Base-by-base conservation (phyloP, 805 yeast species). In the Kuraishia molischiana region DNA sequence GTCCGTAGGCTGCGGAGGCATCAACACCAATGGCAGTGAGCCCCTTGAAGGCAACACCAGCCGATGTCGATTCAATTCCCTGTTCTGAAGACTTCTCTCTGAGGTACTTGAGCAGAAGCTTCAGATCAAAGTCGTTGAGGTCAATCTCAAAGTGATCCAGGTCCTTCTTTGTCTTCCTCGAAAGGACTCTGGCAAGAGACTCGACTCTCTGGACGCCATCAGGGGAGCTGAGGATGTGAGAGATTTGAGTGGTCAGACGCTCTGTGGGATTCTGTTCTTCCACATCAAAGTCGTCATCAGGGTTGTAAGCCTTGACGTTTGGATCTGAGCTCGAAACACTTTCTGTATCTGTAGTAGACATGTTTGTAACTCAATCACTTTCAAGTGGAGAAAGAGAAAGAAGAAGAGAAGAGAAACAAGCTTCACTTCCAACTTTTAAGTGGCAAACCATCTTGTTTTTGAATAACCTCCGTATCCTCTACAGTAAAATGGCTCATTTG, bases 1-100 rank as follows among this genome's bases (percentile, higher is more conserved):
- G 71, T 35, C 71, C 72, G 47, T 59, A 66, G 11, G 74, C 71
- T 34, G 74, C 73, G 22, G 74, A 72, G 17, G 74, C 67, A 43
- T 76, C 79, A 37, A 63, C 47, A 54, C 72, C 74, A 45, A 64
- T 57, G 38, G 70, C 66, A 5, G 70, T 66, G 13, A 68, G 44
- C 35, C 56, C 52, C 40, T 58, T 66, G 48, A 68, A 64, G 3
- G 69, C 69, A 35, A 68, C 62, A 54, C 83, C 83, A 3, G 73
- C 64, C 36, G 64, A 66, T 40, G 68, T 62, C 1, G 69, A 62
- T 47, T 64, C 69, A 37, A 67, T 66, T 42, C 72, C 70, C 49
- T 66, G 71, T 38, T 64, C 64, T 19, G 59, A 35, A 30, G 60
- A 63, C 40, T 59, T 59, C 32, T 52, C 56, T 32, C 48, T 48